Conservation (phyloP, 257 asterid species). For the Coffea eugenioides region DNA sequence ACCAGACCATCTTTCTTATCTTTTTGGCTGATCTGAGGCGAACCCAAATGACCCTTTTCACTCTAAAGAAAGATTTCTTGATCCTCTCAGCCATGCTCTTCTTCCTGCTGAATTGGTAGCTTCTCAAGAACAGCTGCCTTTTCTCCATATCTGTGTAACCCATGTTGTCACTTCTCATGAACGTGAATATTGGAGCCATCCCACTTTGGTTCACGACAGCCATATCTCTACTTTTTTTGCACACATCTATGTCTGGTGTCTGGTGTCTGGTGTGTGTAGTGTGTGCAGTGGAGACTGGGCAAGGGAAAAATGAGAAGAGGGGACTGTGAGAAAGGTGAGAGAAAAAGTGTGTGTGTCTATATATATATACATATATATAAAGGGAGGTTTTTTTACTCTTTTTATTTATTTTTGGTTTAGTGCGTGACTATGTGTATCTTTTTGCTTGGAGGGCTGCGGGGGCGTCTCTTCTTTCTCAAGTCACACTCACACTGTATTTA, state of each 20-base stretch:
- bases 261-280: background rate
- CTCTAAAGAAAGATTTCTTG: slow-evolving; percentile 49
- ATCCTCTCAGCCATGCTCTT: slow-evolving; percentile 50
- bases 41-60: slow-evolving; percentile 42
- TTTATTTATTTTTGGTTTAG: no score
- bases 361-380: background rate
- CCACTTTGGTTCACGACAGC: slow-evolving; percentile 18
- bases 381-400: no score
- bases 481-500: background rate
- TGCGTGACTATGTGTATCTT: no score
- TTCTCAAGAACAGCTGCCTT: slow-evolving; percentile 77
- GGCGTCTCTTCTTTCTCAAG: no score
- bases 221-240: slow-evolving; percentile 24
- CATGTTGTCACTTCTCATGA: slow-evolving; percentile 30
- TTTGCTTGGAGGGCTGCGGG: no score
- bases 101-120: slow-evolving; percentile 81
- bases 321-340: background rate
- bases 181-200: slow-evolving; percentile 28
- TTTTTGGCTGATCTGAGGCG: slow-evolving; percentile 46
- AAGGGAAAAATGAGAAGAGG: background rate
- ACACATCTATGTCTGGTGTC: background rate
- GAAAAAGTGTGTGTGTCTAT: background rate
- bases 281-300: slow-evolving; percentile 14
- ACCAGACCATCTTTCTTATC: slow-evolving; percentile 50
- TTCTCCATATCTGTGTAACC: slow-evolving; percentile 59